Evolutionary conservation across 768 basidiomycete species (phyloP).

Genomic region (Bullera alba): DNA sequence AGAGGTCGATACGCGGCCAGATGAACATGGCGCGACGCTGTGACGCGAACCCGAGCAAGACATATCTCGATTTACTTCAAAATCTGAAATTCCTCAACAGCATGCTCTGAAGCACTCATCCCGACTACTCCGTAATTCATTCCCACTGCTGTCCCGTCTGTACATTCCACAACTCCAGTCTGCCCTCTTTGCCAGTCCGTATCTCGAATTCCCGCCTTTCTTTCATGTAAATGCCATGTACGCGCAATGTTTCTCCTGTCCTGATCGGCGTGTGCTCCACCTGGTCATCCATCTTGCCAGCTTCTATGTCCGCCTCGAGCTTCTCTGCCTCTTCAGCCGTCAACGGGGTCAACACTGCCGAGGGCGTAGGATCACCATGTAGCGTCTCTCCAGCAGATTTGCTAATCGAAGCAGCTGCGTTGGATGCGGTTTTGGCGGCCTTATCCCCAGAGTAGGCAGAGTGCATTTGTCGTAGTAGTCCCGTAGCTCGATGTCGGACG

Average conservation of each 20-base stretch:
- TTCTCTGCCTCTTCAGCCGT: neutral
- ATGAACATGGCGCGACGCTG: too few relatives aligned
- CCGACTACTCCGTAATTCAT: neutral
- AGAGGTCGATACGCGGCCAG: too few relatives aligned
- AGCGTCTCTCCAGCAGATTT: neutral
- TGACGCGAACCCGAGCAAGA: too few relatives aligned
- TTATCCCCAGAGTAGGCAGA: slow-evolving; percentile 32
- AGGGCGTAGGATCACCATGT: neutral
- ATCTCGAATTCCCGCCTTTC: slow-evolving; percentile 27
- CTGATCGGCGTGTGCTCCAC: slow-evolving; percentile 24
- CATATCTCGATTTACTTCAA: too few relatives aligned
- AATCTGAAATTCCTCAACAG: too few relatives aligned
- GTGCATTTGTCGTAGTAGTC: slow-evolving; percentile 22
- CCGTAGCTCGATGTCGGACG: slow-evolving; percentile 28
- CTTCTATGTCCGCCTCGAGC: neutral
- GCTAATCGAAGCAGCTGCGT: too few relatives aligned
- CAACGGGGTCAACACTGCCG: neutral
- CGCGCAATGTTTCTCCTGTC: slow-evolving; percentile 23
- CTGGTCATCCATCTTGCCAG: slow-evolving; percentile 7
- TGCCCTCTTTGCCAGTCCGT: slow-evolving; percentile 20
- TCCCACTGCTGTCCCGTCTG: slow-evolving; percentile 10
- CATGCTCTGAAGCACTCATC: too few relatives aligned
- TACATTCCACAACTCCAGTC: slow-evolving; percentile 35
- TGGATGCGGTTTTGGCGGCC: neutral
- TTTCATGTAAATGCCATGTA: slow-evolving; percentile 41